Evolutionary conservation across 2,329 filamentous ascomycete genomes (phyloP), one percentile per base, ranked within the genome.

Genomic region (Thielaviopsis punctulata): DNA sequence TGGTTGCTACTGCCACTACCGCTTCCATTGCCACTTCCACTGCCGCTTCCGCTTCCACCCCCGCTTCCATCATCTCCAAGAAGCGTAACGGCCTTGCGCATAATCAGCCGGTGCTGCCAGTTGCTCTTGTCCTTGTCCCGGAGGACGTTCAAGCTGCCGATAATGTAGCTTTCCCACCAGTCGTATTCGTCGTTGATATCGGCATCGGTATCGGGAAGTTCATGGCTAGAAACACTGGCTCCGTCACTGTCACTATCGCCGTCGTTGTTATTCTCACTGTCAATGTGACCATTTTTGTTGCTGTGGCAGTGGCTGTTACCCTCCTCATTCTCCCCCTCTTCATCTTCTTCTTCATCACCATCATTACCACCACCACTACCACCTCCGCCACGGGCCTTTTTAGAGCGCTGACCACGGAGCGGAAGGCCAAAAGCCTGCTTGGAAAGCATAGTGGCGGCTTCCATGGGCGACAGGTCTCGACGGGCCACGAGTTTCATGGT

Each of bases 61-160:
- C 72, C 65, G 49, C 71, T 45, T 44, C 65, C 62, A 36, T 66
- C 63, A 25, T 73, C 68, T 49, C 71, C 68, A 51, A 75, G 77
- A 7, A 79, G 59, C 19, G 80, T 75, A 30, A 67, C 68, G 1
- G 77, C 72, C 60, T 86, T 81, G 22, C 88, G 80, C 61, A 83
- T 81, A 51, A 87, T 86, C 68, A 95, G 88, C 19, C 89, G 83
- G 63, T 95, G 89, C 62, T 95, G 89, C 89, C 89, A 95, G 60
- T 92, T 90, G 0, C 86, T 84, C 69, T 94, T 93, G 66, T 95
- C 89, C 56, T 87, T 87, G 48, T 79, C 76, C 12, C 73, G 71
- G 9, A 80, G 62, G 51, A 70, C 70, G 7, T 66, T 66, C 41
- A 80, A 60, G 45, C 68, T 74, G 47, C 68, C 68, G 39, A 77